Evolutionary conservation across 768 basidiomycete species (phyloP), one percentile per base, ranked within the genome.

Genomic region (Tulasnella sp.): DNA sequence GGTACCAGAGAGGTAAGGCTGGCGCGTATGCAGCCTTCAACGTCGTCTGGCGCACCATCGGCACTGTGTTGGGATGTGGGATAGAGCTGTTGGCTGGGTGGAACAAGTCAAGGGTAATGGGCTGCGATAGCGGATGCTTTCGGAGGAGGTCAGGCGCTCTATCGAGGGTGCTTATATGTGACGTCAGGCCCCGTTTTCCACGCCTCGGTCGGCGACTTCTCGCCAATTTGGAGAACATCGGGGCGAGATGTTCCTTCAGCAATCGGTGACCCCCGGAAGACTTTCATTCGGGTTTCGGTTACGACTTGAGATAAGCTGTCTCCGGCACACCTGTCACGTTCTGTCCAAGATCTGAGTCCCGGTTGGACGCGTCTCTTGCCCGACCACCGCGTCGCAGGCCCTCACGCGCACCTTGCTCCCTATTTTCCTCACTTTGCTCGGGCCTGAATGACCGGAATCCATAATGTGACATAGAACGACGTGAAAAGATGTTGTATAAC

Each of bases 401-500:
- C 48, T 48, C 48, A n/a, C 52, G 24, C 12, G 52, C n/a, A n/a
- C 52, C 52, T 24, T 52, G 21, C 24, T n/a, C 52, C 24, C 52
- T 52, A 6, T 3, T 24, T 4, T n/a, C 62, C 27, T 27, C 62
- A 2, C 62, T 31, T 58, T 7, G n/a, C 56, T 10, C 14, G 12
- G 16, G 34, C 34, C 7, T 36, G 27, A 12, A 2, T 3, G 27
- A 27, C 31, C 16, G 24, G 21, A 18, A 34, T 68, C 34, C 62
- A 36, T 68, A 36, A 36, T 19, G 62, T 27, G 62, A 68, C 62
- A 68, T 27, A 27, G 27, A 68, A 27, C 18, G 62, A 68, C 62
- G 18, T 68, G 62, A 68, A 68, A 68, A 14, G 62, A 68, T 68
- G 62, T 68, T 68, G 62, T 68, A 68, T 68, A 68, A 68, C 62